These are phyloP conservation scores for Cadophora malorum DNA, from an alignment of 2,329 filamentous ascomycete genomes.

Conservation along the genomic window DNA sequence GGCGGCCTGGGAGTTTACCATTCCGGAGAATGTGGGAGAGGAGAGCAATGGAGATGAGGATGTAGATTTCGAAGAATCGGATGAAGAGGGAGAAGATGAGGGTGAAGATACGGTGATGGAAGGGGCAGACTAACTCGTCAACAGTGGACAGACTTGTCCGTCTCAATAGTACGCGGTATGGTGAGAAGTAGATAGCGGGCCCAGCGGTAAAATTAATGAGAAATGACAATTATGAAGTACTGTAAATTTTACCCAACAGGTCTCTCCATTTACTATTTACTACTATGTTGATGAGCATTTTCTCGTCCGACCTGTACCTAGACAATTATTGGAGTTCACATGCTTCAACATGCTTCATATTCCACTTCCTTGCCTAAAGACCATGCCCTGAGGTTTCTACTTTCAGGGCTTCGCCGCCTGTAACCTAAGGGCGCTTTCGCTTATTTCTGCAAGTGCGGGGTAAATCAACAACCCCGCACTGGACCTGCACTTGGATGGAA, in stretches of 20 bases:
- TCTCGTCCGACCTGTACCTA: no score
- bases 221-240: no score
- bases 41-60: conserved; percentile 16
- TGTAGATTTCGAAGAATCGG: neutral
- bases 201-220: no score
- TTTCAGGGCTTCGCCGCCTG: neutral
- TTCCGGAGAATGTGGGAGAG: conserved; percentile 13
- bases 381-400: no score
- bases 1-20: conserved; percentile 22
- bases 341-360: no score
- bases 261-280: no score
- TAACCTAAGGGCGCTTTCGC: neutral
- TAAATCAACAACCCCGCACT: neutral
- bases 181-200: no score
- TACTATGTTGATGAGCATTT: no score
- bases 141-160: neutral
- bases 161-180: no score
- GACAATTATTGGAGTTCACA: no score
- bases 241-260: no score
- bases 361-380: no score
- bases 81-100: neutral
- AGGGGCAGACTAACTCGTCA: neutral
- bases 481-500: neutral
- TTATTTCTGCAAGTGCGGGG: neutral
- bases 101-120: neutral